phyloP scores from a whole-genome alignment of 2,329 filamentous ascomycete genomes.

The Colletotrichum horii region DNA sequence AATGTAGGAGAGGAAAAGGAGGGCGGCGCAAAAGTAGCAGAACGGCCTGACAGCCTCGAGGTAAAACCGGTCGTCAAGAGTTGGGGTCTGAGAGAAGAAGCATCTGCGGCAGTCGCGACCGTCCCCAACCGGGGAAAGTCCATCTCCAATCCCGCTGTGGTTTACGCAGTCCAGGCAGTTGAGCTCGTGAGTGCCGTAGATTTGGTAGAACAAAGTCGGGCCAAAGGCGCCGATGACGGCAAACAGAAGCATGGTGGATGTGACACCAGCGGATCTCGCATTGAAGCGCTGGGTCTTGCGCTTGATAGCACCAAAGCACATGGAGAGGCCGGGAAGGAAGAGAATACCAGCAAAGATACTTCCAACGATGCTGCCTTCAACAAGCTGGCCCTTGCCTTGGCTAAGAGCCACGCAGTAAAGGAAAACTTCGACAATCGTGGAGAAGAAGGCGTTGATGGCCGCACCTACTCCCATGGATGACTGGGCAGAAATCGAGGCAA shows the following conservation, averaged over 20 bases:
- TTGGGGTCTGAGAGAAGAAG: conserved; percentile 89
- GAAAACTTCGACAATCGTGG: conserved; percentile 95
- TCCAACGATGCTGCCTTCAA: conserved; percentile 95
- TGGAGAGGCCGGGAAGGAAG: conserved; percentile 91
- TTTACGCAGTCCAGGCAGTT: conserved; percentile 76
- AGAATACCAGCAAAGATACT: conserved; percentile 98
- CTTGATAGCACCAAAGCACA: conserved; percentile 98
- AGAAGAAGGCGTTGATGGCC: conserved; percentile 98
- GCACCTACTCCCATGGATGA: conserved; percentile 98
- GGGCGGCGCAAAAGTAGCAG: conserved; percentile 83
- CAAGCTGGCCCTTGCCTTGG: conserved; percentile 89
- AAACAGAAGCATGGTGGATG: conserved; percentile 96
- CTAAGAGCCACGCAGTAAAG: conserved; percentile 94
- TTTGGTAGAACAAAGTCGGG: conserved; percentile 96
- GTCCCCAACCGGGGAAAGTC: conserved; percentile 33
- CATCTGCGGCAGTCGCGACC: conserved; percentile 85
- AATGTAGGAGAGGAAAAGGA: conserved; percentile 90
- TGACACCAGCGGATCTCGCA: conserved; percentile 92
- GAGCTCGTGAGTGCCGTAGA: conserved; percentile 96
- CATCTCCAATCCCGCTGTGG: conserved; percentile 38
- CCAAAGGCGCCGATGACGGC: conserved; percentile 95
- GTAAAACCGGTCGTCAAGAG: conserved; percentile 87
- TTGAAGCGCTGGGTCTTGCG: conserved; percentile 99
- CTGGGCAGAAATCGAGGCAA: conserved; percentile 97
- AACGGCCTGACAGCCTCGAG: conserved; percentile 90